Conservation (phyloP, 129 eudicot genomes). For the Glebionis coronaria region DNA sequence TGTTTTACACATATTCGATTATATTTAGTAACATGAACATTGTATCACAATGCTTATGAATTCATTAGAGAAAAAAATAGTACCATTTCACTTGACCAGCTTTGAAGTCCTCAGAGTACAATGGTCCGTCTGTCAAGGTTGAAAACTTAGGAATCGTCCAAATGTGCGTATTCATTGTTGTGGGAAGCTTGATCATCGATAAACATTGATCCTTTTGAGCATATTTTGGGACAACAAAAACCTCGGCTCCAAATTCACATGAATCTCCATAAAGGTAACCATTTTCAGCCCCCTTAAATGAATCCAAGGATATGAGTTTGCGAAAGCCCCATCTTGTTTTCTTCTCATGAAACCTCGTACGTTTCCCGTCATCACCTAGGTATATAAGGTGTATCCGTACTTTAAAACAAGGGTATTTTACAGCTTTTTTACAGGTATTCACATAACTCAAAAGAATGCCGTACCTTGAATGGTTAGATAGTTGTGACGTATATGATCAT, state of each 20-base stretch:
- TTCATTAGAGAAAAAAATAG: background rate
- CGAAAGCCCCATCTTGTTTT: conserved; percentile 33
- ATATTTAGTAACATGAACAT: background rate
- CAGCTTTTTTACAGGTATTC: no score
- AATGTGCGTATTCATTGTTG: conserved; percentile 15
- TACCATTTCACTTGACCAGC: conserved; percentile 35
- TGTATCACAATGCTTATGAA: background rate
- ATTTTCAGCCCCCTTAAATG: conserved; percentile 26
- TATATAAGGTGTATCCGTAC: background rate
- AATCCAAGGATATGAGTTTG: conserved; percentile 33
- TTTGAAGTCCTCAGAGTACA: conserved; percentile 32
- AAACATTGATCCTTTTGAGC: conserved; percentile 30
- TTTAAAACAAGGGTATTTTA: no score
- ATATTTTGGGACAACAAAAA: conserved; percentile 36
- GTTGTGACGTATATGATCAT: conserved; percentile 32
- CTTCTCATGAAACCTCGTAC: conserved; percentile 34
- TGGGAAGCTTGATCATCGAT: conserved; percentile 32
- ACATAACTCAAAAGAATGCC: background rate
- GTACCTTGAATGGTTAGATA: conserved; percentile 41
- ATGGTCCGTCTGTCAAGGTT: conserved; percentile 11
- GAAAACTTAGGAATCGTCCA: conserved; percentile 30
- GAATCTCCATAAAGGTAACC: conserved; percentile 36
- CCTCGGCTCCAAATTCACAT: conserved; percentile 43
- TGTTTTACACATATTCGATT: conserved; percentile 9
- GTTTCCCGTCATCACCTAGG: conserved; percentile 26